phyloP scores from a whole-genome alignment of 2,329 filamentous ascomycete genomes.

The Ploettnerulaceae sp. region DNA sequence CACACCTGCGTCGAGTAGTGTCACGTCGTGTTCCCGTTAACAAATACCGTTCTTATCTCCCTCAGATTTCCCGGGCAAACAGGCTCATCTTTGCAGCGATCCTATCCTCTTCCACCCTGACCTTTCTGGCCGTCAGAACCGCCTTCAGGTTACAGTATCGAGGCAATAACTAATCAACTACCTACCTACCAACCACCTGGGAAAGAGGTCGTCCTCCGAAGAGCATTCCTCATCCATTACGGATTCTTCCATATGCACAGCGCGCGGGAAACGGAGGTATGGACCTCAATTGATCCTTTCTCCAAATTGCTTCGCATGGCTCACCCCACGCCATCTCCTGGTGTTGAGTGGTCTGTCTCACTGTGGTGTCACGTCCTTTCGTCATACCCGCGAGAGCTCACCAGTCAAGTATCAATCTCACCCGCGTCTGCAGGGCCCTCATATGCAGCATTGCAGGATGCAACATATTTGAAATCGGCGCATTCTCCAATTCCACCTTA shows the following conservation, averaged over 20 bases:
- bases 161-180: not conserved
- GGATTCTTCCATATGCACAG: constrained; percentile 2
- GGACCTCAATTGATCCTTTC: constrained; percentile 6
- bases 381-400: constrained; percentile 19
- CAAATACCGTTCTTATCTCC: constrained; percentile 5
- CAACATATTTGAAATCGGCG: constrained; percentile 4
- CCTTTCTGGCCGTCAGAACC: too few species aligned
- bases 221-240: not conserved
- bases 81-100: constrained; percentile 4
- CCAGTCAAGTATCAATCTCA: constrained; percentile 18
- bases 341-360: constrained; percentile 18
- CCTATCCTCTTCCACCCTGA: too few species aligned
- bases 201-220: constrained; percentile 6
- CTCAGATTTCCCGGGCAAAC: not conserved
- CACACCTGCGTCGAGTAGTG: not conserved
- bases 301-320: constrained; percentile 19
- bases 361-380: constrained; percentile 21
- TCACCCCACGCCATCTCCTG: constrained; percentile 13
- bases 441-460: constrained; percentile 14
- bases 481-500: not conserved
- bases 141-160: not conserved
- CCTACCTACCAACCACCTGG: not conserved
- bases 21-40: constrained; percentile 6
- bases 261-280: constrained; percentile 4
- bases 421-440: constrained; percentile 16